phyloP scores from a whole-genome alignment of 495 filamentous ascomycete species.

The Penicillium mononematosum region DNA sequence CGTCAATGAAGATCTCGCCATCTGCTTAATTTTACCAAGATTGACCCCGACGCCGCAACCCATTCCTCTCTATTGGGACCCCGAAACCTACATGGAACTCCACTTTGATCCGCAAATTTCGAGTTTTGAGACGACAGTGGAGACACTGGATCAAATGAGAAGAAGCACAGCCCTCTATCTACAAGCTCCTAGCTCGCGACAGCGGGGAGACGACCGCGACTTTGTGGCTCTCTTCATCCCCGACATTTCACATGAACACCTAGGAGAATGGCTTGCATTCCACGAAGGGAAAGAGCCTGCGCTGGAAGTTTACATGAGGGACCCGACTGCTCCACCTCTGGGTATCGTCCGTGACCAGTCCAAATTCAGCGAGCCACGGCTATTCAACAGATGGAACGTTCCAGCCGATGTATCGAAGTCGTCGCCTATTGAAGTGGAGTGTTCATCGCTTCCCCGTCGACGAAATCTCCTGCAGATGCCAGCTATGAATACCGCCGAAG shows the following conservation, averaged over 20 bases:
- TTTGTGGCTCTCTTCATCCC: constrained; percentile 46
- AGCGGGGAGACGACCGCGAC: constrained; percentile 31
- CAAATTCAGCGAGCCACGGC: constrained; percentile 29
- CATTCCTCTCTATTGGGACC: constrained; percentile 53
- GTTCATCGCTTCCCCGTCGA: constrained; percentile 28
- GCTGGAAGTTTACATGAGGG: constrained; percentile 23
- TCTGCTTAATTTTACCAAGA: constrained; percentile 49
- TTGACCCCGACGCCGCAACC: constrained; percentile 38
- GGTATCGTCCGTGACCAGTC: constrained; percentile 36
- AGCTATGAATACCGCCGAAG: constrained; percentile 14
- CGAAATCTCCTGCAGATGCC: constrained; percentile 35
- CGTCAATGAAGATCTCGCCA: constrained; percentile 30
- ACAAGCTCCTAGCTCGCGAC: constrained; percentile 48
- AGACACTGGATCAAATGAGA: constrained; percentile 22
- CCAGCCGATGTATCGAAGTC: neutral
- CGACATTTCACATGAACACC: constrained; percentile 15
- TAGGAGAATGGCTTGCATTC: constrained; percentile 26
- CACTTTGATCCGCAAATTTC: constrained; percentile 31
- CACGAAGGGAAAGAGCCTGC: constrained; percentile 28
- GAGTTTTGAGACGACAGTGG: constrained; percentile 6
- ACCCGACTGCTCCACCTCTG: neutral
- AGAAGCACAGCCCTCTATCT: constrained; percentile 52
- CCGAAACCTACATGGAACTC: constrained; percentile 38
- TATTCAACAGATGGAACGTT: constrained; percentile 32
- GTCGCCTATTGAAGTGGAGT: constrained; percentile 29